Conservation (phyloP, 345 rosid genomes). For the Acer yangbiense region DNA sequence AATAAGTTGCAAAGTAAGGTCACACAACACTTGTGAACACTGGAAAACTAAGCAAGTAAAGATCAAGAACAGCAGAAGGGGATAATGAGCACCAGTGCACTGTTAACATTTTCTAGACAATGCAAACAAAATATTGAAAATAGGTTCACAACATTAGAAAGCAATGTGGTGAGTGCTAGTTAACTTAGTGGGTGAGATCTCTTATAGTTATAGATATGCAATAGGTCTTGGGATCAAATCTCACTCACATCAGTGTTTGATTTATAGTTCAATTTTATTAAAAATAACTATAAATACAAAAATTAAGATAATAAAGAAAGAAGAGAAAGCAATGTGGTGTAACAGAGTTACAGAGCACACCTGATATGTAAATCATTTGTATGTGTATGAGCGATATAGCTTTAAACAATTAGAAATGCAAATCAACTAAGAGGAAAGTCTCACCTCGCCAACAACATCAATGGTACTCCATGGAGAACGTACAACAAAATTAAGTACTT, state of each 20-base stretch:
- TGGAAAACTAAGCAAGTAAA: not conserved
- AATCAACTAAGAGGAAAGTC: slow-evolving; percentile 17
- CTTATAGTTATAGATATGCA: no score
- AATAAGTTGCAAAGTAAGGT: slow-evolving; percentile 18
- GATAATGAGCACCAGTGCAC: slow-evolving; percentile 2
- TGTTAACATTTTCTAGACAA: slow-evolving; percentile 7
- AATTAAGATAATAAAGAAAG: not conserved
- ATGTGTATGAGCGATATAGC: slow-evolving; percentile 8
- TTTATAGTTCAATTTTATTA: no score
- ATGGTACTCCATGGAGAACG: slow-evolving; percentile 99
- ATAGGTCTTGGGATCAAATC: not conserved
- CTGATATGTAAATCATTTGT: not conserved
- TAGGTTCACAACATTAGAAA: slow-evolving; percentile 9
- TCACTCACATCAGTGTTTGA: not conserved
- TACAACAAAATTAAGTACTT: slow-evolving; percentile 84
- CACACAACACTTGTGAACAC: slow-evolving; percentile 1
- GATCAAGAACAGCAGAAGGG: slow-evolving; percentile 3
- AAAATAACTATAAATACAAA: no score
- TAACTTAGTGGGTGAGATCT: no score
- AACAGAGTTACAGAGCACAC: not conserved
- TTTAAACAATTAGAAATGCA: slow-evolving; percentile 2
- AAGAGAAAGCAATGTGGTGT: not conserved
- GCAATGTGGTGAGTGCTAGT: not conserved
- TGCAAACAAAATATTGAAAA: slow-evolving; percentile 5
- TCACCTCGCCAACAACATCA: slow-evolving; percentile 82